A percentile compares a stretch with the other conserved stretches of the same genome.
Evolutionary conservation across 805 yeast genomes (phyloP).

Genomic region (Wickerhamomyces tratensis): DNA sequence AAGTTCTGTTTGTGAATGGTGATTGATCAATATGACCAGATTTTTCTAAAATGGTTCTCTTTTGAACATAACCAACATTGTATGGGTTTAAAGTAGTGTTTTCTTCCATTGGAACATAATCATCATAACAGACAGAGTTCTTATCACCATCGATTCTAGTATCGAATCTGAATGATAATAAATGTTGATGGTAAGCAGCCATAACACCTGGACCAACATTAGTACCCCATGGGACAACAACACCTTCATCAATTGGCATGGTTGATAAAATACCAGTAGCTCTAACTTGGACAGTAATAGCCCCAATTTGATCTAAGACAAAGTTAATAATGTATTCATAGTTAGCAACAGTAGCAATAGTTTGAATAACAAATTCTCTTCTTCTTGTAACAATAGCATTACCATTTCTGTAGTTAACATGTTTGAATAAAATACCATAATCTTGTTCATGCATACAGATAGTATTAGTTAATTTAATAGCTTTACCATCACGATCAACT

Average conservation of each 20-base stretch:
- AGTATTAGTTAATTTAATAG: slow-evolving; percentile 54
- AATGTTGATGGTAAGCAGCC: slow-evolving; percentile 82
- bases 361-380: slow-evolving; percentile 71
- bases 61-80: slow-evolving; percentile 60
- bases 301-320: slow-evolving; percentile 70
- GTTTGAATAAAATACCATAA: slow-evolving; percentile 68
- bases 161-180: slow-evolving; percentile 70
- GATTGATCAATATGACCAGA: slow-evolving; percentile 67
- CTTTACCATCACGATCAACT: slow-evolving; percentile 49
- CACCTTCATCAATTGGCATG: slow-evolving; percentile 67
- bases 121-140: slow-evolving; percentile 66
- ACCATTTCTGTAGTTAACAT: slow-evolving; percentile 67
- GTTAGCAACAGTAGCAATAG: slow-evolving; percentile 78
- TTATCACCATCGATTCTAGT: slow-evolving; percentile 77
- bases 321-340: slow-evolving; percentile 70
- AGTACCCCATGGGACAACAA: slow-evolving; percentile 60
- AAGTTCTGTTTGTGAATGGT: slow-evolving; percentile 65
- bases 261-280: slow-evolving; percentile 85
- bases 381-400: slow-evolving; percentile 60
- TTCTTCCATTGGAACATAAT: slow-evolving; percentile 50
- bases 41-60: slow-evolving; percentile 56
- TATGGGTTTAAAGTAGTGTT: slow-evolving; percentile 48
- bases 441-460: slow-evolving; percentile 79
- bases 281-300: slow-evolving; percentile 67
- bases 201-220: slow-evolving; percentile 70